These are phyloP conservation scores for Helotiales sp. DNA, from an alignment of 2,329 filamentous ascomycete genomes.

Conservation along the genomic window DNA sequence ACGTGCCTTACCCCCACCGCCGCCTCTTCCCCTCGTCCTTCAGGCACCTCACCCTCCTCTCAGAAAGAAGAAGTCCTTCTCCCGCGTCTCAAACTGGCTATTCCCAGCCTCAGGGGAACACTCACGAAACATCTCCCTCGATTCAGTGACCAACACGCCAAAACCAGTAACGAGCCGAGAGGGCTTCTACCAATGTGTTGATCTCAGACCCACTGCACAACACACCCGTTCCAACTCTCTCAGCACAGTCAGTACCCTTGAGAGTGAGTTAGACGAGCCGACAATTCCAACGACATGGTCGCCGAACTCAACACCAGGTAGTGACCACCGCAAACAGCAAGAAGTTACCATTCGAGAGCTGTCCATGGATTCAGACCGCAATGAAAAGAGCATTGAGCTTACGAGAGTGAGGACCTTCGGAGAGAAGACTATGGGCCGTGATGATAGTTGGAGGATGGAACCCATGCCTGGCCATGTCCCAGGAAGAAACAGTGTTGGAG, in stretches of 20 bases:
- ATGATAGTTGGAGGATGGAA: conserved; percentile 48
- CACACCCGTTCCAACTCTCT: conserved; percentile 41
- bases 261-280: conserved; percentile 48
- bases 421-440: conserved; percentile 29
- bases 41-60: conserved; percentile 55
- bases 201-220: conserved; percentile 32
- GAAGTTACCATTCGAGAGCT: conserved; percentile 22
- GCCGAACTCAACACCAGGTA: conserved; percentile 44
- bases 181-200: conserved; percentile 64
- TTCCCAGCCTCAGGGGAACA: conserved; percentile 48
- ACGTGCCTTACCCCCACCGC: conserved; percentile 43
- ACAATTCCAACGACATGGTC: conserved; percentile 57
- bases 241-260: conserved; percentile 57
- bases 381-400: conserved; percentile 36
- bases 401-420: conserved; percentile 35
- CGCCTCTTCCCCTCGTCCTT: conserved; percentile 62
- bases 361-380: conserved; percentile 26
- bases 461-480: conserved; percentile 38
- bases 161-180: conserved; percentile 56
- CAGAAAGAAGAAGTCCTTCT: conserved; percentile 71
- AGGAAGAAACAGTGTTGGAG: conserved; percentile 49
- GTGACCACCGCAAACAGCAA: conserved; percentile 19
- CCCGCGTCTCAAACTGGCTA: conserved; percentile 64
- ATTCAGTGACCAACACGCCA: conserved; percentile 61
- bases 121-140: conserved; percentile 49